These are phyloP conservation scores for Talinum fruticosum DNA, from an alignment of 148 eudicot species.

Conservation along the genomic window DNA sequence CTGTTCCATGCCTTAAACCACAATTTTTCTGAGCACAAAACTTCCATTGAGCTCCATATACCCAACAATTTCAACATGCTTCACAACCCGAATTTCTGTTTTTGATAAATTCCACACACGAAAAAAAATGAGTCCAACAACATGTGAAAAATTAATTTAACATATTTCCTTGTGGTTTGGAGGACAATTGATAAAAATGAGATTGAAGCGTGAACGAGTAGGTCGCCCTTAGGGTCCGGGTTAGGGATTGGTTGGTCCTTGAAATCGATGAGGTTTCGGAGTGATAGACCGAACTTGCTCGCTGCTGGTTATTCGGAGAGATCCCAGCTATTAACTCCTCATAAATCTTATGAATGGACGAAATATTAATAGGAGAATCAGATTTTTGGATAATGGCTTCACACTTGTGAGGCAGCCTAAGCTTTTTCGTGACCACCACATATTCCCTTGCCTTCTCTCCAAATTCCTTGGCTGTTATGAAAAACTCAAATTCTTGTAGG, in stretches of 20 bases:
- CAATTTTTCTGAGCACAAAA: too few relatives aligned
- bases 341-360: constrained; percentile 14
- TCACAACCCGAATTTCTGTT: constrained; percentile 8
- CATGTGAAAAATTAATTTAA: not conserved
- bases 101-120: not conserved
- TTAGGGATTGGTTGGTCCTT: too few relatives aligned
- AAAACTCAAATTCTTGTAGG: constrained; percentile 17
- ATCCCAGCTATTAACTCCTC: constrained; percentile 20
- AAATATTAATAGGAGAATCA: constrained; percentile 17
- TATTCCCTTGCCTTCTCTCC: not conserved
- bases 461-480: constrained; percentile 3
- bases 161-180: too few relatives aligned
- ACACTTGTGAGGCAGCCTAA: constrained; percentile 23
- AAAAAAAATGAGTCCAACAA: not conserved
- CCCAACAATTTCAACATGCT: not conserved
- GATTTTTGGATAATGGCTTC: constrained; percentile 19
- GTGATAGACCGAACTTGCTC: constrained; percentile 8
- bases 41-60: too few relatives aligned
- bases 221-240: too few relatives aligned
- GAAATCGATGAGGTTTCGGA: not conserved
- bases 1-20: too few relatives aligned
- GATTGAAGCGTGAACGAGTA: too few relatives aligned
- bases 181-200: too few relatives aligned
- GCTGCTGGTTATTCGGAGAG: constrained; percentile 5
- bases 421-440: constrained; percentile 10